A percentile compares a stretch with the other conserved stretches of the same genome.
Conservation (phyloP, 228 moss, liverwort and hornwort species). For the Sphagnum fallax region DNA sequence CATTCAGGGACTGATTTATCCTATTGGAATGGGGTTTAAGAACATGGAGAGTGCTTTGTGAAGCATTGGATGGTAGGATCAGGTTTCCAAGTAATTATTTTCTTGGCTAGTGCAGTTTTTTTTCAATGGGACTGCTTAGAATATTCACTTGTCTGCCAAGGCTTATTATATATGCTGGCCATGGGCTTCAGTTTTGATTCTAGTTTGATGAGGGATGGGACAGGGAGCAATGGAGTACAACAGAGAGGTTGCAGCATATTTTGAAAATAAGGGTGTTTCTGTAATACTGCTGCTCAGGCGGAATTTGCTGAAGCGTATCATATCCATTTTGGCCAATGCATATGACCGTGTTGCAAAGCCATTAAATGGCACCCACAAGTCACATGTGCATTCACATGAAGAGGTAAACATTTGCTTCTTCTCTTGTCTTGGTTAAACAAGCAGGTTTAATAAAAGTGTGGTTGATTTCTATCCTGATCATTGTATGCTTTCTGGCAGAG, state of each 20-base stretch:
- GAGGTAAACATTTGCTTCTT: slow-evolving; percentile 24
- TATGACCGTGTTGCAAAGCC: slow-evolving; percentile 53
- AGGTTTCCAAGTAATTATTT: too few relatives aligned
- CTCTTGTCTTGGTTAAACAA: not conserved
- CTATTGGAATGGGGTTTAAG: not conserved
- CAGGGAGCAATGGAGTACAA: slow-evolving; percentile 58
- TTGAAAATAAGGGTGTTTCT: slow-evolving; percentile 52
- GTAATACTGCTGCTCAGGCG: slow-evolving; percentile 45
- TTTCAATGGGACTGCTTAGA: too few relatives aligned
- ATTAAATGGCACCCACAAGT: slow-evolving; percentile 62
- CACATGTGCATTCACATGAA: slow-evolving; percentile 56
- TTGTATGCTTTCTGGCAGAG: not conserved
- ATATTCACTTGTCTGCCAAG: too few relatives aligned
- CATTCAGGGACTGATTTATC: not conserved
- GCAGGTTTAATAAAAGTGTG: not conserved
- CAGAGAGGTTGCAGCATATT: slow-evolving; percentile 40
- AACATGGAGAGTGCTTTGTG: too few relatives aligned
- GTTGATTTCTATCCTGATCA: not conserved
- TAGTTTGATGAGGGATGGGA: not conserved
- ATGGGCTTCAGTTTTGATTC: not conserved
- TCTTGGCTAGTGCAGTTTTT: not conserved
- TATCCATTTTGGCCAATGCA: slow-evolving; percentile 59
- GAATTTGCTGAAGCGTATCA: slow-evolving; percentile 52
- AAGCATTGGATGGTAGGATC: too few relatives aligned
- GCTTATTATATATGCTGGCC: not conserved